Evolutionary conservation across 2,329 filamentous ascomycete species (phyloP), one percentile per base, ranked within the genome.

Genomic region (Cytospora schulzeri): DNA sequence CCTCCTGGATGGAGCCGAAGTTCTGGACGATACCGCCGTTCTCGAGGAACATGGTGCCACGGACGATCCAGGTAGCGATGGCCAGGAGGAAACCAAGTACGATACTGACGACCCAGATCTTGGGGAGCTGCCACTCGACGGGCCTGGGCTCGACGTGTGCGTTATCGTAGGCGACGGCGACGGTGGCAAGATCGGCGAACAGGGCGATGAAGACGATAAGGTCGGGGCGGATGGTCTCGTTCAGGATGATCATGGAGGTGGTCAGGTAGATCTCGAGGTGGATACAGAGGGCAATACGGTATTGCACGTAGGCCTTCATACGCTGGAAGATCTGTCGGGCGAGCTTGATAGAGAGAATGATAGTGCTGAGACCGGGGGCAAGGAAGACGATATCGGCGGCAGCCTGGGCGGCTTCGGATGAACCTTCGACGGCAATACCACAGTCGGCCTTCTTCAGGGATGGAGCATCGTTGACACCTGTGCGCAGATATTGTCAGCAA

Each of bases 171-270:
- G 90, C 90, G 64, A 92, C 87, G 66, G 90, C 90, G 69, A 92
- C 90, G 68, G 90, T 92, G 67, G 90, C 90, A 78, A 92, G 79
- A 84, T 92, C 90, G 70, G 90, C 90, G 78, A 92, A 92, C 31
- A 92, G 82, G 67, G 90, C 90, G 69, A 92, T 86, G 83, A 92
- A 92, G 77, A 92, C 90, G 72, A 92, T 88, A 52, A 92, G 85
- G 69, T 91, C 87, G 67, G 85, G 85, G 69, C 84, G 83, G 74
- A 92, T 85, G 68, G 88, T 91, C 81, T 92, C 89, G 80, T 91
- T 89, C 79, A 92, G 85, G 80, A 91, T 91, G 76, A 91, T 88
- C 88, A 91, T 91, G 38, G 88, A 90, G 66, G 88, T 89, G 70
- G 89, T 88, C 28, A 92, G 82, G 82, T 92, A 92, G 75, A 92